Percentiles rank a stretch among this genome's conserved stretches.
Evolutionary conservation across 2,329 filamentous ascomycete species (phyloP).

Genomic region (Ophiostoma tasmaniense): DNA sequence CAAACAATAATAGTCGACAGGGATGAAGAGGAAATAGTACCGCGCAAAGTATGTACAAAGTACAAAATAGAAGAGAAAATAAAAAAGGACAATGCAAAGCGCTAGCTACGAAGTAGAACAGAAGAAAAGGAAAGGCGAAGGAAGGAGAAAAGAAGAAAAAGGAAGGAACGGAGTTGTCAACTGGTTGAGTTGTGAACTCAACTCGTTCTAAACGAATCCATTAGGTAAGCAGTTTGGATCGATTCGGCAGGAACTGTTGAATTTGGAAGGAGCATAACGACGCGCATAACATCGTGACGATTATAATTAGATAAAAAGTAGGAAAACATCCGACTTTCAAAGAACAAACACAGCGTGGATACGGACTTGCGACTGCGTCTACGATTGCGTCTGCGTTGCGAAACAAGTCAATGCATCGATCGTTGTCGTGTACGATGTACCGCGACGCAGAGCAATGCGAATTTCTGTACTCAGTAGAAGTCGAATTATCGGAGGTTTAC

Average conservation of each 20-base stretch:
- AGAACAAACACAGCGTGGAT: neutral
- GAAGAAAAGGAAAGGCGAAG: neutral
- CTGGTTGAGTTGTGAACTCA: neutral
- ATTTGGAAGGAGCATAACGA: neutral
- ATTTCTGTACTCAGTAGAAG: neutral
- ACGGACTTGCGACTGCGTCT: neutral
- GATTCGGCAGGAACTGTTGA: neutral
- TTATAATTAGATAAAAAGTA: neutral
- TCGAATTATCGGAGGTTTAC: neutral
- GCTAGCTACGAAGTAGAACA: neutral
- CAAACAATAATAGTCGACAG: neutral
- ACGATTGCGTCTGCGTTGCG: neutral
- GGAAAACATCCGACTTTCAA: too few species aligned
- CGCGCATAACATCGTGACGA: neutral
- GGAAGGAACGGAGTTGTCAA: constrained; percentile 3
- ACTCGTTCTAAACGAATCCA: neutral
- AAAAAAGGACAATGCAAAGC: neutral
- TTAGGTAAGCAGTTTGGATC: neutral
- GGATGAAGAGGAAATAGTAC: neutral
- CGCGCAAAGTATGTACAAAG: neutral
- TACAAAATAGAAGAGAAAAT: neutral
- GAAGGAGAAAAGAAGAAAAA: neutral
- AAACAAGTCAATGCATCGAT: neutral
- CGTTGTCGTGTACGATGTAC: neutral
- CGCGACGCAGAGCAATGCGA: neutral